Evolutionary conservation across 2,329 filamentous ascomycete genomes (phyloP).

Genomic region (Xylaria hypoxylon): DNA sequence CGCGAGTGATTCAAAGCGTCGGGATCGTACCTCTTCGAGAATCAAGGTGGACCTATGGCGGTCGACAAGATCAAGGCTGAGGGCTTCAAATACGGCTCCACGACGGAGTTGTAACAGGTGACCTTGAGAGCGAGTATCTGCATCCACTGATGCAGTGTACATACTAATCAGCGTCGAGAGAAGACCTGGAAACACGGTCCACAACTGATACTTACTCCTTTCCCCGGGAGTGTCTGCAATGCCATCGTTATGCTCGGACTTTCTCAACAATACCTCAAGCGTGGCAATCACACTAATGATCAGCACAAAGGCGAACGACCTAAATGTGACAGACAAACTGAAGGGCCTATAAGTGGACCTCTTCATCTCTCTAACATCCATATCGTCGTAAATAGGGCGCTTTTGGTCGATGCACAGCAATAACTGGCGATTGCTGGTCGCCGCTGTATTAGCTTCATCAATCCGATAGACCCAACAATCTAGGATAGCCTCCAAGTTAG

Average conservation of each 20-base stretch:
- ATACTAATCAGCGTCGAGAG: conserved; percentile 13
- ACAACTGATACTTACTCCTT: conserved; percentile 4
- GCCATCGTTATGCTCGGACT: conserved; percentile 11
- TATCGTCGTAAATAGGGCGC: background rate
- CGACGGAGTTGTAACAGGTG: conserved; percentile 6
- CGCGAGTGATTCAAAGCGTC: conserved; percentile 4
- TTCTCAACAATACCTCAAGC: conserved; percentile 7
- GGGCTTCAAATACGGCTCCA: conserved; percentile 2
- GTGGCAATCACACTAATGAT: background rate
- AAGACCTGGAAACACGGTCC: conserved; percentile 13
- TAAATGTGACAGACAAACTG: conserved; percentile 1
- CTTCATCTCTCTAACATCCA: background rate
- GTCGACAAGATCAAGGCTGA: conserved; percentile 18
- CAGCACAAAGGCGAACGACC: background rate
- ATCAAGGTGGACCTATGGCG: conserved; percentile 10
- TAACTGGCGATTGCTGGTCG: background rate
- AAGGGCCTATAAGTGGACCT: conserved; percentile 11
- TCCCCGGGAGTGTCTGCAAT: background rate
- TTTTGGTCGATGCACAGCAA: background rate
- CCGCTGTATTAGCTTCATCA: background rate
- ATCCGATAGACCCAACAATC: conserved; percentile 15
- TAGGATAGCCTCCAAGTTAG: background rate
- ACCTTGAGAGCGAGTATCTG: conserved; percentile 14
- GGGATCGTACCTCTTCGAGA: background rate
- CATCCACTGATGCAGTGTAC: conserved; percentile 11